Evolutionary conservation across 257 asterid genomes (phyloP).

Genomic region (Coffea canephora): DNA sequence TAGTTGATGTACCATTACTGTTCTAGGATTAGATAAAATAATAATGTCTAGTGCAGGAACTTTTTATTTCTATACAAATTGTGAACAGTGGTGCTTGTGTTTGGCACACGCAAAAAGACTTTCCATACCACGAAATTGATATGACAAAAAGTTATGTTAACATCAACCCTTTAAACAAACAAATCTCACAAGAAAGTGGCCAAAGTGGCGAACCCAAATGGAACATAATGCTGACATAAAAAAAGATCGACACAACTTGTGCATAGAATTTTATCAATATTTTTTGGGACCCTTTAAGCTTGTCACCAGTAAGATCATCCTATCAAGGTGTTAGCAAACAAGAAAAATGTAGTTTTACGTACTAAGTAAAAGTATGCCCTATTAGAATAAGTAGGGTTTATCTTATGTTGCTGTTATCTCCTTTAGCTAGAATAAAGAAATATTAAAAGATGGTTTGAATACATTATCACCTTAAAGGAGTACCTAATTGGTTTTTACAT

Average conservation of each 20-base stretch:
- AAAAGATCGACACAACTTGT: neutral
- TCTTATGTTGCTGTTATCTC: neutral
- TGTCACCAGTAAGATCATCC: neutral
- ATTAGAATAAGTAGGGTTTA: too few species aligned
- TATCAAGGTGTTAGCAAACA: too few species aligned
- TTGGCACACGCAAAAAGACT: slow-evolving; percentile 39
- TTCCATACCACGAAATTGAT: neutral
- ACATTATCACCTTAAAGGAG: neutral
- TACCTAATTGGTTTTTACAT: neutral
- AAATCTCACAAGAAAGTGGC: neutral
- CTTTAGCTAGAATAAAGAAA: neutral
- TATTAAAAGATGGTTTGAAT: neutral
- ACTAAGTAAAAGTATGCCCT: neutral
- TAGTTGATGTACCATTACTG: neutral
- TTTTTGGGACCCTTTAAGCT: too few species aligned
- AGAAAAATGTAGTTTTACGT: too few species aligned
- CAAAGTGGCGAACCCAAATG: neutral
- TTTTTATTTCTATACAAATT: neutral
- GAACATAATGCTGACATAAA: neutral
- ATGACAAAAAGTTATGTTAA: neutral
- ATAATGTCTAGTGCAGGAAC: neutral
- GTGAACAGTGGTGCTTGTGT: slow-evolving; percentile 31
- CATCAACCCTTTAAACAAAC: neutral
- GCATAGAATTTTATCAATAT: neutral
- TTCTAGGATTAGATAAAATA: neutral